Conservation (phyloP, 768 basidiomycete species). For the Trametes punicea region DNA sequence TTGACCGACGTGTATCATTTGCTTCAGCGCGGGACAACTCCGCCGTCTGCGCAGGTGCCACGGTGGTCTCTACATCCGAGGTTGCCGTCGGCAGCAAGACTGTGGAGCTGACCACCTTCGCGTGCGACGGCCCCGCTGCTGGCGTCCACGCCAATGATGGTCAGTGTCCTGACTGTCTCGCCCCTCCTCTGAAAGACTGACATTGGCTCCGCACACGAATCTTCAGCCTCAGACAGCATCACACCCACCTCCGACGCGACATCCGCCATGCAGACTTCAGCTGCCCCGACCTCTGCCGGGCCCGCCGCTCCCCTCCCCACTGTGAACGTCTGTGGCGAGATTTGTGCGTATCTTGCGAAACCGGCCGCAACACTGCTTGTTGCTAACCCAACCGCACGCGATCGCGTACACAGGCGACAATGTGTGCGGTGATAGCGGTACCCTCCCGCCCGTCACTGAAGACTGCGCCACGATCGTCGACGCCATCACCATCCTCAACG, state of each 20-base stretch:
- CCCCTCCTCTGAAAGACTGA: neutral
- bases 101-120: conserved; percentile 14
- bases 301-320: neutral
- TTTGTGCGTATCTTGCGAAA: conserved; percentile 11
- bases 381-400: neutral
- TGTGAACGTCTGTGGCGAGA: conserved; percentile 13
- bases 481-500: conserved; percentile 20
- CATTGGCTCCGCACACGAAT: too few relatives aligned
- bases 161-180: neutral
- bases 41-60: neutral
- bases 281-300: neutral
- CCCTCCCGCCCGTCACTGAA: conserved; percentile 15
- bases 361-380: neutral
- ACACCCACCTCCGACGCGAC: too few relatives aligned
- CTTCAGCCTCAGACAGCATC: too few relatives aligned
- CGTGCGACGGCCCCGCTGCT: neutral
- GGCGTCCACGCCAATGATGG: neutral
- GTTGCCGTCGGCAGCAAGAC: conserved; percentile 10
- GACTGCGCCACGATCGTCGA: conserved; percentile 20
- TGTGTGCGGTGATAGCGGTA: conserved; percentile 13
- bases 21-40: neutral
- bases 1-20: neutral
- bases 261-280: too few relatives aligned
- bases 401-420: conserved; percentile 9
- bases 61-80: neutral